Percentiles rank a stretch among this genome's conserved stretches.
Conservation (phyloP, 1,284 basidiomycete genomes). For the Agroathelia rolfsii region DNA sequence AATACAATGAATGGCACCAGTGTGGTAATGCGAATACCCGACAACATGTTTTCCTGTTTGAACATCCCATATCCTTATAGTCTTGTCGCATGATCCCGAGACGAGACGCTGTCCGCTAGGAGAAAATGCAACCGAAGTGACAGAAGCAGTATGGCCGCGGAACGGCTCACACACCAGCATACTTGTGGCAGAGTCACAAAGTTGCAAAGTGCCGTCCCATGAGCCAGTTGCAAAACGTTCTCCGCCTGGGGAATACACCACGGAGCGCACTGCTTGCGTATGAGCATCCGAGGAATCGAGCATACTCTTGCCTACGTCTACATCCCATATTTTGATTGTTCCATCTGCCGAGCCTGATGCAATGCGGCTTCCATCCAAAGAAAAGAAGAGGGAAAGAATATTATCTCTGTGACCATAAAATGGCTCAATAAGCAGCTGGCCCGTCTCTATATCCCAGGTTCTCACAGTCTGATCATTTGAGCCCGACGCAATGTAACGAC, state of each 20-base stretch:
- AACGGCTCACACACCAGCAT: too few relatives aligned
- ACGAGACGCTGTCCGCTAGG: slow-evolving; percentile 12
- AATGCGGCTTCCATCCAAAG: slow-evolving; percentile 1
- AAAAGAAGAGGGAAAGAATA: background rate
- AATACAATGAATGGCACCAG: background rate
- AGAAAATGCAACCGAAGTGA: slow-evolving; percentile 11
- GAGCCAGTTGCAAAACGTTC: too few relatives aligned
- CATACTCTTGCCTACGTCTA: too few relatives aligned
- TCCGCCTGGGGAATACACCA: too few relatives aligned
- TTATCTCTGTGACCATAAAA: background rate
- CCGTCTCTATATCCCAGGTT: slow-evolving; percentile 1
- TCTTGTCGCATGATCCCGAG: slow-evolving; percentile 14
- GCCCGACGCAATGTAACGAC: slow-evolving; percentile 1
- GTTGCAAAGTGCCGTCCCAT: too few relatives aligned
- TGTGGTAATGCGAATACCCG: too few relatives aligned
- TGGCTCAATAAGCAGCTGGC: background rate
- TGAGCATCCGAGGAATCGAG: too few relatives aligned
- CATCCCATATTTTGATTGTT: slow-evolving; percentile 2
- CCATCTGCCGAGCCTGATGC: background rate
- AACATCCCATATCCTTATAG: slow-evolving; percentile 10
- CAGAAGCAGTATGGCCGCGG: background rate
- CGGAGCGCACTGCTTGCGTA: too few relatives aligned
- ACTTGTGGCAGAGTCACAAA: too few relatives aligned
- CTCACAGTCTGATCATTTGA: background rate
- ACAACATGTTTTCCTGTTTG: too few relatives aligned